These are phyloP conservation scores for Apiotrichum siamense DNA, from an alignment of 1,284 basidiomycete species.

Conservation along the genomic window DNA sequence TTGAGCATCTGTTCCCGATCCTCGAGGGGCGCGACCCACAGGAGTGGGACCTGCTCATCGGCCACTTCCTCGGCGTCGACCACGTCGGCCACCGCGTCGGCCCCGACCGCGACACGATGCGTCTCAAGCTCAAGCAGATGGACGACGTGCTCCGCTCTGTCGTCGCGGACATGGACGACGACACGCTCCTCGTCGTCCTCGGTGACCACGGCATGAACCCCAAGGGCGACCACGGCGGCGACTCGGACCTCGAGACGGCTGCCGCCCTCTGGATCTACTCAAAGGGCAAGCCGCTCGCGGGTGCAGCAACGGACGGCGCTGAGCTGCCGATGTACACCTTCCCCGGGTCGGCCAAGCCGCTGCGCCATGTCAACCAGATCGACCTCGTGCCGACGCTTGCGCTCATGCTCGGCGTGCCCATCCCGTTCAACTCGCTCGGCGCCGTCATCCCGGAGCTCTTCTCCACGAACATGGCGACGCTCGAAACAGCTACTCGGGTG, in stretches of 20 bases:
- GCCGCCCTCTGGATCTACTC: constrained; percentile 89
- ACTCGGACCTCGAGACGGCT: constrained; percentile 77
- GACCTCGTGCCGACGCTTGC: constrained; percentile 87
- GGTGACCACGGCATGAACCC: constrained; percentile 98
- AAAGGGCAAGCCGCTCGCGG: constrained; percentile 42
- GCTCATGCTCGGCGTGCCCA: constrained; percentile 83
- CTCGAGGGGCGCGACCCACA: constrained; percentile 52
- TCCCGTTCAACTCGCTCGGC: constrained; percentile 94
- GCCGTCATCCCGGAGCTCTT: constrained; percentile 88
- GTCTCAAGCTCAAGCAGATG: constrained; percentile 78
- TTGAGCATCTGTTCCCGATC: constrained; percentile 72
- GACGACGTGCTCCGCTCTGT: constrained; percentile 68
- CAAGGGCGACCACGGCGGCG: constrained; percentile 92
- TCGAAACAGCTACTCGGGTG: constrained; percentile 61
- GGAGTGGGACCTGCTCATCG: constrained; percentile 75
- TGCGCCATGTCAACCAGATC: constrained; percentile 81
- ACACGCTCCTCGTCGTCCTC: constrained; percentile 82
- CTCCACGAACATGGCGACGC: constrained; percentile 41
- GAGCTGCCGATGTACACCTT: constrained; percentile 55
- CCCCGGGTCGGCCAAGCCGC: constrained; percentile 55
- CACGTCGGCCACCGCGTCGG: constrained; percentile 94
- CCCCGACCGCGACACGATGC: constrained; percentile 81
- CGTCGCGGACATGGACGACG: constrained; percentile 61
- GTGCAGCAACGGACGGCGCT: constrained; percentile 34
- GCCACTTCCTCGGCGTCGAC: constrained; percentile 95